Evolutionary conservation across 2,329 filamentous ascomycete genomes (phyloP), one percentile per base, ranked within the genome.

Genomic region (Fusarium transvaalense): DNA sequence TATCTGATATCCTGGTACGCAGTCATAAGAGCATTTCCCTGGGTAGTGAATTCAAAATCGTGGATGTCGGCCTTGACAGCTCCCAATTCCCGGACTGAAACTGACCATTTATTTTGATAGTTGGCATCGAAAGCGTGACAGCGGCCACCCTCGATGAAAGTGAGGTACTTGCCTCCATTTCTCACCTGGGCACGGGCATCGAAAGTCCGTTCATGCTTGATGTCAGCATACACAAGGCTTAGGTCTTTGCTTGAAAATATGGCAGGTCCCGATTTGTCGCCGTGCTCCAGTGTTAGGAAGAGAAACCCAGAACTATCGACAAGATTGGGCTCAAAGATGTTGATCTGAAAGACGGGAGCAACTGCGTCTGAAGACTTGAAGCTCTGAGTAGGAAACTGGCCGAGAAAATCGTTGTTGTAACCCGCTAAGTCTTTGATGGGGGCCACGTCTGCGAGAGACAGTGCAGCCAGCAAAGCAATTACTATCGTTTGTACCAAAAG

Each of bases 181-280:
- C 34, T 61, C n/a, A 62, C 55, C 19, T 72, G 70, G 10, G 61
- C 64, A 5, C 70, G 70, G 37, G 68, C 65, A 58, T 72, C 65
- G n/a, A 69, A 72, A 42, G 68, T 57, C 14, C 38, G 48, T 7
- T 61, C 48, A 34, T 71, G 71, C 19, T 56, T 62, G 37, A 69
- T 46, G 31, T 73, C 65, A 21, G 70, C 68, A 38, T 72, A 72
- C 6, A 73, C 61, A 13, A 72, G 70, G 32, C 68, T 72, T 31
- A 72, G 59, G 10, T 71, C 70, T 42, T 60, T 69, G 53, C 68
- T 71, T 14, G 70, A 72, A 59, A 72, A 72, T 25, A 72, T 68
- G 27, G 52, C 59, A n/a, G 70, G 70, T 5, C 70, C 70, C 14
- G 68, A 61, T 46, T 68, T 71, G 15, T 61, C 59, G 21, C 31